phyloP scores from a whole-genome alignment of 2,329 filamentous ascomycete genomes.

The Helicocarpus griseus region DNA sequence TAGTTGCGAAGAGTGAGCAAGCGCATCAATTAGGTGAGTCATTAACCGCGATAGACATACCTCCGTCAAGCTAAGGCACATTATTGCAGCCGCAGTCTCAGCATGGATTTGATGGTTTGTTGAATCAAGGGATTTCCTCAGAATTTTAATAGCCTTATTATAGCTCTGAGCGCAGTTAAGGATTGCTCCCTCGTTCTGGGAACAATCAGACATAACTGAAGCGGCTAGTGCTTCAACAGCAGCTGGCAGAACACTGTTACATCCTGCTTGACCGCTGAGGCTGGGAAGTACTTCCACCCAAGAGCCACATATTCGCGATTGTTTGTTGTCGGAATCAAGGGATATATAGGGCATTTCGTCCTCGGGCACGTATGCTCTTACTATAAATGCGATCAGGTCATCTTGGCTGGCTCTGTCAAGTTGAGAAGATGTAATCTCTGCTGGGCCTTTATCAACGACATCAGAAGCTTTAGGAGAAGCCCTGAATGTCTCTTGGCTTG shows the following conservation, averaged over 20 bases:
- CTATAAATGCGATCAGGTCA: conserved; percentile 4
- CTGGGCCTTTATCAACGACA: neutral
- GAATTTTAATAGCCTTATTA: conserved; percentile 19
- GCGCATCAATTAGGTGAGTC: too few species aligned
- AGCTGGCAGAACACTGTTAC: conserved; percentile 17
- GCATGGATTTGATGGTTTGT: conserved; percentile 10
- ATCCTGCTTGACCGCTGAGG: conserved; percentile 15
- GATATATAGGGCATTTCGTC: conserved; percentile 8
- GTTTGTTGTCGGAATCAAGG: conserved; percentile 1
- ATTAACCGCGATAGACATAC: conserved; percentile 13
- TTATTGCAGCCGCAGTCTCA: conserved; percentile 24
- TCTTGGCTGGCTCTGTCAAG: neutral
- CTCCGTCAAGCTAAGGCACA: conserved; percentile 27
- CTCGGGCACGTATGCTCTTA: conserved; percentile 8
- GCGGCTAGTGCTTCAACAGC: conserved; percentile 27
- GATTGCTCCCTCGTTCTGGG: conserved; percentile 13
- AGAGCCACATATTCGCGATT: conserved; percentile 28
- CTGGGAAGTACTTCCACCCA: conserved; percentile 33
- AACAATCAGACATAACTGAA: conserved; percentile 19
- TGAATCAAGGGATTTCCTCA: conserved; percentile 16
- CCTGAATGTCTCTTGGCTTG: neutral
- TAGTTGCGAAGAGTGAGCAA: too few species aligned
- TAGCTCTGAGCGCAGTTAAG: conserved; percentile 22
- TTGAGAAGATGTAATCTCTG: neutral
- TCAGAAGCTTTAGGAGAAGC: neutral